Conservation (phyloP, 139 green algal genomes). For the Micractinium conductrix region DNA sequence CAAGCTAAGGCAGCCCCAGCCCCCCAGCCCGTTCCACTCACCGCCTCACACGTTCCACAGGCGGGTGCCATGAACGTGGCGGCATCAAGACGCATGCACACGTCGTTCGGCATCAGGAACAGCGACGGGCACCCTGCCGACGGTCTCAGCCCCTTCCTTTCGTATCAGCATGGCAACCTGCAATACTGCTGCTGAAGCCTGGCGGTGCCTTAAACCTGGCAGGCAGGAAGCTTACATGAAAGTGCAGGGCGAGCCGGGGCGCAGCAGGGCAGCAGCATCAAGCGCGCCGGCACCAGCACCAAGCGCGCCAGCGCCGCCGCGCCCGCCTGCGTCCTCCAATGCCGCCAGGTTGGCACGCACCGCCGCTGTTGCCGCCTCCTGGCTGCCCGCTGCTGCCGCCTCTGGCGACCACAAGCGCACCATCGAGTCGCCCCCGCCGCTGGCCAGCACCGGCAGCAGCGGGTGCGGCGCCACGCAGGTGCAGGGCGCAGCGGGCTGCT, state of each 20-base stretch:
- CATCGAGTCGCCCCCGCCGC: slow-evolving; percentile 43
- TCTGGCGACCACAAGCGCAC: slow-evolving; percentile 65
- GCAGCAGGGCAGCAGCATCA: neutral
- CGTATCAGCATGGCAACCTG: too few relatives aligned
- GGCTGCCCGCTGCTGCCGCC: neutral
- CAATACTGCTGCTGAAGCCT: too few relatives aligned
- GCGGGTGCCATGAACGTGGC: too few relatives aligned
- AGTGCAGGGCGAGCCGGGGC: neutral
- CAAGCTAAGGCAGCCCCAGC: too few relatives aligned
- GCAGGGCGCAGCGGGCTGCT: neutral
- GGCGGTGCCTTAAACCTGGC: too few relatives aligned
- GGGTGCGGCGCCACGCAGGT: slow-evolving; percentile 31
- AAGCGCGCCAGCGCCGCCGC: neutral
- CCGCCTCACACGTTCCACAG: too few relatives aligned
- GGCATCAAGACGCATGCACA: too few relatives aligned
- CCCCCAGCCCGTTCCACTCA: too few relatives aligned
- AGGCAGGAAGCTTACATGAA: neutral
- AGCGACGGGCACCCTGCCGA: too few relatives aligned
- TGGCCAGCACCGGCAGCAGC: slow-evolving; percentile 52
- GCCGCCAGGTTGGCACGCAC: slow-evolving; percentile 16
- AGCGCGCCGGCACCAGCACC: neutral
- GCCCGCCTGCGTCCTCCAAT: neutral
- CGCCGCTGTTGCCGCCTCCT: neutral
- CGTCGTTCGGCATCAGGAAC: too few relatives aligned
- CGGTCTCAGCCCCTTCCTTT: too few relatives aligned